Conservation (phyloP, 129 eudicot species). For the Tagetes erecta region DNA sequence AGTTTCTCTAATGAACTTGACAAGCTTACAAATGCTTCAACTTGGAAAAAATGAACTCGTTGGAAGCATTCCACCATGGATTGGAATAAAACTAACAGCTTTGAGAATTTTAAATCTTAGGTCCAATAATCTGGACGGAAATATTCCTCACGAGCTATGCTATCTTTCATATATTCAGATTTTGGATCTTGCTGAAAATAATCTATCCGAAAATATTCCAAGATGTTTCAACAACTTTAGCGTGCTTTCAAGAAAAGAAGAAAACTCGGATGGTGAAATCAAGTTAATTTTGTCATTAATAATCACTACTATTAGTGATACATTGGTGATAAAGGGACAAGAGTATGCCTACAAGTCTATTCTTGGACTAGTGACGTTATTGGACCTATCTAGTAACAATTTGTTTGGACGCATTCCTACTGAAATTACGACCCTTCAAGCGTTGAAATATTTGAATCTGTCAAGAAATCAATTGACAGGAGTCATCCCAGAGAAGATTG, state of each 20-base stretch:
- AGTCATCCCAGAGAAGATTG: neutral
- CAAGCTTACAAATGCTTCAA: neutral
- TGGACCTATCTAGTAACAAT: neutral
- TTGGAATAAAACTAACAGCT: neutral
- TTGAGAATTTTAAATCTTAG: neutral
- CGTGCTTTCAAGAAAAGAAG: neutral
- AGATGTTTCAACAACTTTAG: slow-evolving; percentile 3
- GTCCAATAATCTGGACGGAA: neutral
- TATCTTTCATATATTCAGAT: neutral
- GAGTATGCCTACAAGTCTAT: neutral
- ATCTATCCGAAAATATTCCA: neutral
- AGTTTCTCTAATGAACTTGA: neutral
- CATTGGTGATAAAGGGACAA: neutral
- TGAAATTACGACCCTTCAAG: neutral
- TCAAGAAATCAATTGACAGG: neutral
- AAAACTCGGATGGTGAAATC: no score
- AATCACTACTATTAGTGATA: neutral
- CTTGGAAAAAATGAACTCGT: neutral
- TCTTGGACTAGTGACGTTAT: neutral
- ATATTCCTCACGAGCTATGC: neutral
- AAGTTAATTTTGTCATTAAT: no score
- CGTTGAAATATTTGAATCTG: neutral
- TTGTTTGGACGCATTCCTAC: neutral
- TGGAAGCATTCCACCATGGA: neutral
- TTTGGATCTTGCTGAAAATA: neutral